phyloP scores from a whole-genome alignment of 192 early-diverging fungal species.

The Funneliformis geosporum region DNA sequence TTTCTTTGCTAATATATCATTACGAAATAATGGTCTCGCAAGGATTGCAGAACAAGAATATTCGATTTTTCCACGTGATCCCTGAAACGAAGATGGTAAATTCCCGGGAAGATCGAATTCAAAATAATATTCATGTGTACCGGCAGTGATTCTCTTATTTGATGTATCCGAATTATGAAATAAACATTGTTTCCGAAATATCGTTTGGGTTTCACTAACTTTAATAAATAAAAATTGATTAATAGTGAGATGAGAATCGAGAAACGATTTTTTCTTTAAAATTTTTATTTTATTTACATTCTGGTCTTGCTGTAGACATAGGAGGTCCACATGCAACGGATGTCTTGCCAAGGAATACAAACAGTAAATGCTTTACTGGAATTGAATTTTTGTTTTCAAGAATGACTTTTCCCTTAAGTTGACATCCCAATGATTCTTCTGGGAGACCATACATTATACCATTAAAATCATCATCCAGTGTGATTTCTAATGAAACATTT shows the following conservation, averaged over 20 bases:
- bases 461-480: not conserved
- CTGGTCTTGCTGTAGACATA: conserved; percentile 10
- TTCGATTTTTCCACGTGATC: conserved; percentile 39
- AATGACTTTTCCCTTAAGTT: conserved; percentile 16
- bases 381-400: not conserved
- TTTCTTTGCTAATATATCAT: conserved; percentile 30
- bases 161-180: not conserved
- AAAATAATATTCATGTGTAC: conserved; percentile 18
- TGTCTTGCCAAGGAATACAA: conserved; percentile 6
- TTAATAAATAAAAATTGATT: not conserved
- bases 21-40: conserved; percentile 37
- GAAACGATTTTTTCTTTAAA: too few relatives aligned
- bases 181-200: conserved; percentile 12
- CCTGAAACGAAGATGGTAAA: conserved; percentile 40
- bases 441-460: conserved; percentile 16
- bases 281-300: conserved; percentile 22
- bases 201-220: not conserved
- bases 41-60: conserved; percentile 33
- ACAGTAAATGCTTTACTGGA: conserved; percentile 1
- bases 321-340: conserved; percentile 10
- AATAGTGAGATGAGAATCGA: not conserved
- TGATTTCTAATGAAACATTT: conserved; percentile 9
- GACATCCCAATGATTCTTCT: conserved; percentile 14
- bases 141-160: not conserved
- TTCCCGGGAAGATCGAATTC: conserved; percentile 13